Evolutionary conservation across 2,329 filamentous ascomycete genomes (phyloP), one percentile per base, ranked within the genome.

Genomic region (Aspergillus proliferans): DNA sequence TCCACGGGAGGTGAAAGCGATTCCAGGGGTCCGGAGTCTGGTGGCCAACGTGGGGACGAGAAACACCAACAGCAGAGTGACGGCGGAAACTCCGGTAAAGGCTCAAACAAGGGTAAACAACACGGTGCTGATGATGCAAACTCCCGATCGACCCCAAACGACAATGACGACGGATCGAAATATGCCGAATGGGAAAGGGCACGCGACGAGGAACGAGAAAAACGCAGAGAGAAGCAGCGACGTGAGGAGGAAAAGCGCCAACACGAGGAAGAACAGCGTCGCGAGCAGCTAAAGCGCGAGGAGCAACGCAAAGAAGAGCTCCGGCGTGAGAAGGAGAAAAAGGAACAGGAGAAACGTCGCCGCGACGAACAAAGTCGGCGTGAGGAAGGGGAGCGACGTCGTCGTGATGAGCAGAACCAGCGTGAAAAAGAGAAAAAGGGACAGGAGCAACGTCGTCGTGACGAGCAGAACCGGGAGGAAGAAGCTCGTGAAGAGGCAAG

Each of bases 41-140:
- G 58, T 6, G 56, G 55, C 18, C 56, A 57, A 18, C 49, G 53
- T 14, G 58, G 56, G 15, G 15, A 15, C 15, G 15, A 15, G 26
- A 12, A 30, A 22, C 60, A 61, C 46, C 61, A 59, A 44, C 59
- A 63, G 36, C 57, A 61, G 34, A 58, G 54, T 42, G 59, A 58
- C 48, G 59, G 64, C 45, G 60, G 62, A 47, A 62, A 63, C 26
- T 65, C 52, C 52, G 59, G 58, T 46, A 60, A 59, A 50, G 61
- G 64, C 26, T 55, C 59, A 42, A 53, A 59, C 40, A 48, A 58
- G 34, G 66, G 68, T 28, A 64, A 68, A 51, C 66, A 69, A 48
- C 61, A 64, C 54, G 59, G 61, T 48, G 52, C 63, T 34, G 61
- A 54, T 46, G 49, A 52, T 41, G 49, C 58, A 15, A 56, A 52